Evolutionary conservation across 768 basidiomycete genomes (phyloP), one percentile per base, ranked within the genome.

Genomic region (Collybia sp.): DNA sequence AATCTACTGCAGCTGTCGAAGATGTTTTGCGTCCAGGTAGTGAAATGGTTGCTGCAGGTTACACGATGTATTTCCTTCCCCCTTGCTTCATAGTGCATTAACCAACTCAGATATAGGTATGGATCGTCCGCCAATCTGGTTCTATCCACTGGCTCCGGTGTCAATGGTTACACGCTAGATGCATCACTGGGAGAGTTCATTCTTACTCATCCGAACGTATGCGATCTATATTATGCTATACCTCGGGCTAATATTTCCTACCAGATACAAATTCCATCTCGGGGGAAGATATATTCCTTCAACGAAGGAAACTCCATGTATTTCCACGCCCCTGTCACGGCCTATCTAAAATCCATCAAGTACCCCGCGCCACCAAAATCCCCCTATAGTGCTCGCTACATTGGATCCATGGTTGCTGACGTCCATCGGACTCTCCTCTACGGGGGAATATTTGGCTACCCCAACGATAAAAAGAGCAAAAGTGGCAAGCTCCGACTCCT

Each of bases 201-300:
- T 62, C 81, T 98, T 47, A 99, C 96, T 25, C 96, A 99, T 71
- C 95, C 95, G 18, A 83, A 97, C 58, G 88, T 90, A 59, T 40
- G 79, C 64, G 10, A 37, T 49, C 33, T 40, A 50, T 20, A 33
- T 20, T 38, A 41, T 10, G 49, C 30, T 32, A 34, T 18, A 17
- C 5, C 15, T n/a, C n/a, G 30, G n/a, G 30, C 42, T 54, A 43
- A 48, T 45, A 18, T 42, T 43, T 46, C 43, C 19, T 37, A 31
- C 34, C 59, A 90, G 88, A 99, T 99, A 68, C 80, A 82, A 67
- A 91, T 99, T 53, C 96, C 96, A 6, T 53, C 82, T 9, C 85
- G 96, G 42, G 96, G 96, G 54, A 98, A 98, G 72, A 99, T 99
- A 61, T 99, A 99, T 72, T 97, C 94, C 2, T 95, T 98, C 77